These are phyloP conservation scores for Phoma herbarum DNA, from an alignment of 2,329 filamentous ascomycete genomes.

Conservation along the genomic window DNA sequence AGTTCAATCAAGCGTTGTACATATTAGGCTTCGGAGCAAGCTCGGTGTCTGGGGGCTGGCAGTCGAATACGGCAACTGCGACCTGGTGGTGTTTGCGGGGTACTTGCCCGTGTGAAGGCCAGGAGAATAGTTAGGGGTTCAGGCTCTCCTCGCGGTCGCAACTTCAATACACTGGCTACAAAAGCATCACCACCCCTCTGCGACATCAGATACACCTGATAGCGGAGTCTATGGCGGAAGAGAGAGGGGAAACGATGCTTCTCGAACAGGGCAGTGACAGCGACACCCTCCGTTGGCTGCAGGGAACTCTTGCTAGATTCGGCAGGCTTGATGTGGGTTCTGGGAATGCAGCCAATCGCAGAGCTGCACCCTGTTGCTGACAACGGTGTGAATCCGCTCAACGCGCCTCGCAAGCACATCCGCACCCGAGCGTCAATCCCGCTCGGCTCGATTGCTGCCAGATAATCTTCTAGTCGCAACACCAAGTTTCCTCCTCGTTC, in stretches of 20 bases:
- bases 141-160: too few relatives aligned
- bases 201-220: neutral
- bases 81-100: neutral
- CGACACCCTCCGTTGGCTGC: neutral
- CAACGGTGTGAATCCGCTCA: slow-evolving; percentile 3
- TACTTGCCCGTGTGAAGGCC: neutral
- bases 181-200: neutral
- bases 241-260: neutral
- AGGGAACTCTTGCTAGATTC: slow-evolving; percentile 27
- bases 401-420: neutral
- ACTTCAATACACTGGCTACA: too few relatives aligned
- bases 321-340: slow-evolving; percentile 1
- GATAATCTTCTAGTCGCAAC: slow-evolving; percentile 14
- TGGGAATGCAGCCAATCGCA: slow-evolving; percentile 26
- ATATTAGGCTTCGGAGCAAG: slow-evolving; percentile 6
- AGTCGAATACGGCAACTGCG: slow-evolving; percentile 4
- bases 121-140: neutral
- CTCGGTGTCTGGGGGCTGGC: slow-evolving; percentile 4
- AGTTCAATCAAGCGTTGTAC: slow-evolving; percentile 15
- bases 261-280: slow-evolving; percentile 2
- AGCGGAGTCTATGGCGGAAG: neutral
- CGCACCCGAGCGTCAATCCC: slow-evolving; percentile 24
- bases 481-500: slow-evolving; percentile 24
- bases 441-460: slow-evolving; percentile 21
- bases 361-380: slow-evolving; percentile 25